A percentile compares a stretch with the other conserved stretches of the same genome.
Evolutionary conservation across 2,329 filamentous ascomycete species (phyloP).

Genomic region (Fusarium sp.): DNA sequence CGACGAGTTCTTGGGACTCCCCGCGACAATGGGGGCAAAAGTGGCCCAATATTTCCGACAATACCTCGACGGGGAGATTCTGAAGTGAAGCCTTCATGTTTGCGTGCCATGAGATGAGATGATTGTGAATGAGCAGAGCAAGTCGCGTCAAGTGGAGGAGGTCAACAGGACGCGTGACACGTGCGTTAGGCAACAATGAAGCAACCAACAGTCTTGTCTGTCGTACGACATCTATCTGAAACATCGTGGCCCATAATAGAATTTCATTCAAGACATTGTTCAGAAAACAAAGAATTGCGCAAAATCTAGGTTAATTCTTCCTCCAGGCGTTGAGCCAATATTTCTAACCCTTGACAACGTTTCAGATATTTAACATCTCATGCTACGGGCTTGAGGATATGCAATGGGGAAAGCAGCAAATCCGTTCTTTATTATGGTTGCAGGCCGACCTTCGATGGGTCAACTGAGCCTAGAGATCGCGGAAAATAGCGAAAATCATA

Average conservation of each 20-base stretch:
- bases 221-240: background rate
- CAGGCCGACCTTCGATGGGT: too few species aligned
- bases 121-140: background rate
- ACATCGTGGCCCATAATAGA: background rate
- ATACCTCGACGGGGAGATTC: background rate
- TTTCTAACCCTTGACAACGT: background rate
- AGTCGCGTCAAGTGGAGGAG: background rate
- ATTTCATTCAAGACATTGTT: background rate
- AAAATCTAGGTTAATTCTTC: background rate
- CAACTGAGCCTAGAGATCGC: too few species aligned
- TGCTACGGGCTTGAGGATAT: background rate
- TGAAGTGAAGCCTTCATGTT: background rate
- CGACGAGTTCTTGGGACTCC: background rate
- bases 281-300: too few species aligned
- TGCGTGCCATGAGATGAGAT: background rate
- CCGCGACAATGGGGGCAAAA: background rate
- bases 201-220: background rate
- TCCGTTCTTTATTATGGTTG: too few species aligned
- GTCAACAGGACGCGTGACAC: background rate
- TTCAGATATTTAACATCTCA: background rate
- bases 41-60: background rate
- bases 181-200: background rate
- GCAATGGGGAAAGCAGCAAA: background rate
- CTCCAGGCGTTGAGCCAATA: background rate
- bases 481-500: background rate